phyloP scores from a whole-genome alignment of 2,329 filamentous ascomycete genomes.

The Microcyclospora tardicrescens region DNA sequence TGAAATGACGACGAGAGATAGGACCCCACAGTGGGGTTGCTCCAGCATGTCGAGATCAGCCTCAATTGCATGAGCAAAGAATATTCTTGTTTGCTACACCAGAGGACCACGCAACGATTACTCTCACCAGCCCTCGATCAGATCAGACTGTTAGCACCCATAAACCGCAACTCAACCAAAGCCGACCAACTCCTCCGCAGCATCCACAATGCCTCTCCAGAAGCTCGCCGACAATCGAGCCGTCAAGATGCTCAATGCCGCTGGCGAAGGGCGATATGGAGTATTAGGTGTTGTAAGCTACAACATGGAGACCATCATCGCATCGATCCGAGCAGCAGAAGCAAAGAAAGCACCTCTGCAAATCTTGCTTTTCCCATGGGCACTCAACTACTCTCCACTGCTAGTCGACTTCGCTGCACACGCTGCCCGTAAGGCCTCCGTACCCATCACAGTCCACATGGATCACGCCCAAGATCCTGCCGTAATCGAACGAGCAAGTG shows the following conservation, averaged over 20 bases:
- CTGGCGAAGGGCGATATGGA: conserved; percentile 18
- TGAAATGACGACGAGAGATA: no score
- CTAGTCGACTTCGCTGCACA: conserved; percentile 34
- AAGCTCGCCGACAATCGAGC: conserved; percentile 15
- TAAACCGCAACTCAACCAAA: no score
- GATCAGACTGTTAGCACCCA: no score
- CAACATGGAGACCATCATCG: conserved; percentile 56
- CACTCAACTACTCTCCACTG: conserved; percentile 49
- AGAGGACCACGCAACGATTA: no score
- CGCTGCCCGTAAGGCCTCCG: conserved; percentile 28
- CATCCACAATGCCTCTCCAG: conserved; percentile 2
- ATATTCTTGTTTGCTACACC: no score
- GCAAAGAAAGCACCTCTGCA: conserved; percentile 53
- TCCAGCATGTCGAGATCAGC: no score
- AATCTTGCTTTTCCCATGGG: conserved; percentile 64
- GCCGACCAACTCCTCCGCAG: neutral
- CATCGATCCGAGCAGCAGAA: conserved; percentile 56
- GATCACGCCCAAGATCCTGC: conserved; percentile 34
- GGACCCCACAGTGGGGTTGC: no score
- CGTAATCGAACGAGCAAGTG: conserved; percentile 23
- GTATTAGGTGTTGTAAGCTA: conserved; percentile 20
- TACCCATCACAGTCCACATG: conserved; percentile 34
- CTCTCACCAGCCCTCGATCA: no score
- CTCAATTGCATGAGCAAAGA: no score
- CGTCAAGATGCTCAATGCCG: conserved; percentile 18